A percentile compares a stretch with the other conserved stretches of the same genome.
Conservation (phyloP, 306 rosid genomes). For the Sechiopsis laciniata region DNA sequence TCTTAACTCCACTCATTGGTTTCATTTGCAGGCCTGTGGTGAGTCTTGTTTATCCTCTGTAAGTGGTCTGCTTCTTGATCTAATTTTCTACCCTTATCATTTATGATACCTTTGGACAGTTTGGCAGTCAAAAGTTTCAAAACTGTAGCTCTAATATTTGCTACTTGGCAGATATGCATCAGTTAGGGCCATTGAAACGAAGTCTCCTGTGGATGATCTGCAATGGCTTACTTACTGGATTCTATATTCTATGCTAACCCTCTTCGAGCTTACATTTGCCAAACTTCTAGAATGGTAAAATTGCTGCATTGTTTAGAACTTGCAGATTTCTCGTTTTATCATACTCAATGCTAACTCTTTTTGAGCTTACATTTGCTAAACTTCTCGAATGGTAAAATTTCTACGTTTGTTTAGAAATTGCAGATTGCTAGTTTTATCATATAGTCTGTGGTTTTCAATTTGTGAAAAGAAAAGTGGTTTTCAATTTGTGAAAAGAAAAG, state of each 20-base stretch:
- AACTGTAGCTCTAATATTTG: conserved; percentile 24
- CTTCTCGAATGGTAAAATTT: conserved; percentile 66
- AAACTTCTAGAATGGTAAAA: conserved; percentile 76
- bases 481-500: background rate
- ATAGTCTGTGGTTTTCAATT: background rate
- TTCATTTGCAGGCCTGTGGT: conserved; percentile 75
- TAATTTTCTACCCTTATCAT: background rate
- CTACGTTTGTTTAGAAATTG: conserved; percentile 9
- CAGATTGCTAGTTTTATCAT: background rate
- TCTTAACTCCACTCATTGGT: conserved; percentile 27
- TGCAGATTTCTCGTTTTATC: background rate
- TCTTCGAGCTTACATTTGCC: conserved; percentile 82
- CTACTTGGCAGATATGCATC: conserved; percentile 68
- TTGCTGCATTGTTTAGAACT: conserved; percentile 17
- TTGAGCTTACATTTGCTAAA: conserved; percentile 84
- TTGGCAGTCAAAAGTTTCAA: background rate
- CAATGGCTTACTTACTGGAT: conserved; percentile 99
- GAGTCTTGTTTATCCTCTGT: conserved; percentile 95
- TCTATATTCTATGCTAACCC: conserved; percentile 85
- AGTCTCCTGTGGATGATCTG: conserved; percentile 77
- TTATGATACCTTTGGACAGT: background rate
- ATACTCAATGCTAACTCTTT: conserved; percentile 54
- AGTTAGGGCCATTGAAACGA: conserved; percentile 80
- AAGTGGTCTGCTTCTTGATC: conserved; percentile 32
- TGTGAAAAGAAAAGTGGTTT: background rate